Evolutionary conservation across 78 protist genomes (phyloP).

Genomic region (Monocercomonoides exilis): DNA sequence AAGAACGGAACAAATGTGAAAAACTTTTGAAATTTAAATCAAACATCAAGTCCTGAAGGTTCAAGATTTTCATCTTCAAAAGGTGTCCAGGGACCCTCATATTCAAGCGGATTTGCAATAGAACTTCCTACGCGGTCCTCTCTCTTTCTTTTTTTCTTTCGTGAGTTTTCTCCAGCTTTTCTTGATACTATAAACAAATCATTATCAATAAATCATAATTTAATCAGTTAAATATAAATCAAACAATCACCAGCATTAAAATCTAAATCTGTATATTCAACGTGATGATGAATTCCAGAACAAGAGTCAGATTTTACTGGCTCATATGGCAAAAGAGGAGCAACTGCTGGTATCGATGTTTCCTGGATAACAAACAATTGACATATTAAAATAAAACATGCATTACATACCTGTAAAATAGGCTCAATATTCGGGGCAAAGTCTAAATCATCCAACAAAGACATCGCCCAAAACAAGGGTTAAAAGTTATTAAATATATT

Average conservation of each 20-base stretch:
- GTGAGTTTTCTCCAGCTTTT: not conserved
- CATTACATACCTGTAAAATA: too few species aligned
- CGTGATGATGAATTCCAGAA: not conserved
- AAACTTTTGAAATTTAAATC: not conserved
- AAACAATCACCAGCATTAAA: not conserved
- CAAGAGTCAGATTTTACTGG: too few species aligned
- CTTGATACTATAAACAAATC: not conserved
- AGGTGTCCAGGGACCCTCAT: not conserved
- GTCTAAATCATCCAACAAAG: too few species aligned
- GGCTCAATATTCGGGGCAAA: too few species aligned
- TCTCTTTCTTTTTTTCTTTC: not conserved
- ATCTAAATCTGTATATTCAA: not conserved
- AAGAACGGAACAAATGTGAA: too few species aligned
- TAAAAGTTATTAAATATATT: too few species aligned
- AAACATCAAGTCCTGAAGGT: not conserved
- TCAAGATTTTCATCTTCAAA: not conserved
- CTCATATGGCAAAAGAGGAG: too few species aligned
- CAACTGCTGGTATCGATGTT: too few species aligned
- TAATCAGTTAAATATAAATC: not conserved
- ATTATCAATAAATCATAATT: not conserved
- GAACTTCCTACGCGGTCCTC: not conserved
- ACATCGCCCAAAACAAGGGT: too few species aligned
- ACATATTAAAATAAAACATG: too few species aligned
- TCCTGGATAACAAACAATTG: too few species aligned
- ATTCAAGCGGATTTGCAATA: not conserved